A percentile compares a stretch with the other conserved stretches of the same genome.
Evolutionary conservation across 2,329 filamentous ascomycete species (phyloP).

Genomic region (Colletotrichum neosansevieriae): DNA sequence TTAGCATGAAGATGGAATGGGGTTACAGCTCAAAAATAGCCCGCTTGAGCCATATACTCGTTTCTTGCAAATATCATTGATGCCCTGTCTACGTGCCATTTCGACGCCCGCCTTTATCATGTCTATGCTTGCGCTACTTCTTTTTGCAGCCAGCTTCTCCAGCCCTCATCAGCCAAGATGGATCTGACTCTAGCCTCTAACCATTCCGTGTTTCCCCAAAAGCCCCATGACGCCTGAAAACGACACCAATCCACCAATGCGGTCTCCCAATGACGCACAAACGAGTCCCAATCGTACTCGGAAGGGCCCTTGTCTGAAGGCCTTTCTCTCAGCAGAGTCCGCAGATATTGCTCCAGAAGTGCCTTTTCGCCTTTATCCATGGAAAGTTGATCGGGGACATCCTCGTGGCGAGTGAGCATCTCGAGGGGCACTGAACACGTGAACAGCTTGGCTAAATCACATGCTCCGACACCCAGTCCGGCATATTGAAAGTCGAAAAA

Average conservation of each 20-base stretch:
- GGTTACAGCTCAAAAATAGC: too few species aligned
- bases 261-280: slow-evolving; percentile 73
- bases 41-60: too few species aligned
- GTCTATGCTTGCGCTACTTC: slow-evolving; percentile 27
- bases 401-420: slow-evolving; percentile 57
- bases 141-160: slow-evolving; percentile 58
- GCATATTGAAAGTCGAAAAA: slow-evolving; percentile 80
- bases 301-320: slow-evolving; percentile 42
- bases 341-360: slow-evolving; percentile 65
- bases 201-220: slow-evolving; percentile 71
- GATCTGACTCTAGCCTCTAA: slow-evolving; percentile 65
- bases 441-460: slow-evolving; percentile 75
- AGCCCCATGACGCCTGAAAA: slow-evolving; percentile 71
- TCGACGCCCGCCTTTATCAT: too few species aligned
- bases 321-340: slow-evolving; percentile 47
- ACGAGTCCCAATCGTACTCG: slow-evolving; percentile 65
- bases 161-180: slow-evolving; percentile 59
- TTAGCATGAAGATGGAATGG: background rate
- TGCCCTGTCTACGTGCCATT: too few species aligned
- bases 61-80: too few species aligned
- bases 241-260: slow-evolving; percentile 76
- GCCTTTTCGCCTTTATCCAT: slow-evolving; percentile 64
- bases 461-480: slow-evolving; percentile 72
- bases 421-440: slow-evolving; percentile 72
- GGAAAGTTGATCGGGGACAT: slow-evolving; percentile 52